Conservation (phyloP, 2,329 filamentous ascomycete genomes). For the Aspergillus sp. region DNA sequence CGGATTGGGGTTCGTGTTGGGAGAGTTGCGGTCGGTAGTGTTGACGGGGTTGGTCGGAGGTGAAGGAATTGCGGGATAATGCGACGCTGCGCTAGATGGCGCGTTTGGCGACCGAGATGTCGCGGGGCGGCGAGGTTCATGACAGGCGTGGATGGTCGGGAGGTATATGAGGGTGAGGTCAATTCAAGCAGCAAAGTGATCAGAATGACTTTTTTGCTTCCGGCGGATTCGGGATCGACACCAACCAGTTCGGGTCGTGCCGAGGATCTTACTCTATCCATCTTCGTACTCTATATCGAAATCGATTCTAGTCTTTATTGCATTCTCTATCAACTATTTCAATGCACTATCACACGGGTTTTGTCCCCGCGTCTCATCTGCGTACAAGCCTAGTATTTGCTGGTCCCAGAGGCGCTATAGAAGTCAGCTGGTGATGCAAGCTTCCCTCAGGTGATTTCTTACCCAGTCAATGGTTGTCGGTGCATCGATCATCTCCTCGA, state of each 20-base stretch:
- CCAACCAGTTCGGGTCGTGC: constrained; percentile 7
- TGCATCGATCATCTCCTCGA: constrained; percentile 34
- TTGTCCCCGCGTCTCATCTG: neutral
- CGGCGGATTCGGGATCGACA: neutral
- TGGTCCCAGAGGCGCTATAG: constrained; percentile 24
- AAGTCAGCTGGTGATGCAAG: neutral
- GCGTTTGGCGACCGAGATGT: neutral
- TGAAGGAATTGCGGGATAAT: neutral
- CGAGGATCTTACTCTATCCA: neutral
- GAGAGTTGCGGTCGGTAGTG: neutral
- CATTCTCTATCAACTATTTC: no score
- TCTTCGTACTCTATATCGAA: no score
- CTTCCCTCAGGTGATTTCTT: constrained; percentile 9
- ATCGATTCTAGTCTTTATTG: no score
- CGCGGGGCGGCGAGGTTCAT: constrained; percentile 10
- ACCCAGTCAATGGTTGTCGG: constrained; percentile 36
- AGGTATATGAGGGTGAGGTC: neutral
- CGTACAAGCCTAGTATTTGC: constrained; percentile 16
- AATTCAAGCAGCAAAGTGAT: neutral
- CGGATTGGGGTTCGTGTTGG: constrained; percentile 8
- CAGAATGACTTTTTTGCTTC: constrained; percentile 2
- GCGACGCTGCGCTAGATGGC: neutral
- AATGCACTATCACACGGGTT: neutral
- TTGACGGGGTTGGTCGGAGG: neutral
- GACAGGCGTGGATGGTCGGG: neutral